Evolutionary conservation across 257 asterid species (phyloP).

Genomic region (Solanum chiquidenum): DNA sequence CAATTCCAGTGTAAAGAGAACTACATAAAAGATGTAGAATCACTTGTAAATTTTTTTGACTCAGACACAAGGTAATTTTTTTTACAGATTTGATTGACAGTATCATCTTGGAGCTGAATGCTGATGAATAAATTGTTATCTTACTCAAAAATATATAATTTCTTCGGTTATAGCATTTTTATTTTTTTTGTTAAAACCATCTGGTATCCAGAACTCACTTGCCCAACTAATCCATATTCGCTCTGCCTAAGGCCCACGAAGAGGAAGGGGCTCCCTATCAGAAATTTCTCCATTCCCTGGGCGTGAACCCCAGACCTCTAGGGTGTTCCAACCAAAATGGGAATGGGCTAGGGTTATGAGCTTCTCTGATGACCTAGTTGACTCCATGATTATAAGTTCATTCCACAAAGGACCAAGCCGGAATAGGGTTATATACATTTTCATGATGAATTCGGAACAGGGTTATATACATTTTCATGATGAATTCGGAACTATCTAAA

Average conservation of each 20-base stretch:
- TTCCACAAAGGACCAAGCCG: background rate
- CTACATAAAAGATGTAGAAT: background rate
- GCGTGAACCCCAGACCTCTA: background rate
- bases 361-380: background rate
- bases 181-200: background rate
- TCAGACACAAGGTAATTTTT: background rate
- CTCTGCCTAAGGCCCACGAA: background rate
- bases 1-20: background rate
- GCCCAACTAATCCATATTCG: background rate
- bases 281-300: background rate
- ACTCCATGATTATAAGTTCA: background rate
- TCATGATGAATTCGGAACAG: background rate
- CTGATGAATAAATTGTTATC: background rate
- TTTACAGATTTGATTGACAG: background rate
- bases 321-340: background rate
- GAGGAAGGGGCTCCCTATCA: background rate
- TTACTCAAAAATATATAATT: background rate
- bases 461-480: background rate
- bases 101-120: background rate
- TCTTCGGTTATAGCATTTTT: background rate
- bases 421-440: background rate
- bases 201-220: background rate
- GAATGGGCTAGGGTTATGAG: background rate
- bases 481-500: background rate
- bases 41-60: background rate